Evolutionary conservation across 108 stramenopile genomes (phyloP).

Genomic region (Fragilaria radians): DNA sequence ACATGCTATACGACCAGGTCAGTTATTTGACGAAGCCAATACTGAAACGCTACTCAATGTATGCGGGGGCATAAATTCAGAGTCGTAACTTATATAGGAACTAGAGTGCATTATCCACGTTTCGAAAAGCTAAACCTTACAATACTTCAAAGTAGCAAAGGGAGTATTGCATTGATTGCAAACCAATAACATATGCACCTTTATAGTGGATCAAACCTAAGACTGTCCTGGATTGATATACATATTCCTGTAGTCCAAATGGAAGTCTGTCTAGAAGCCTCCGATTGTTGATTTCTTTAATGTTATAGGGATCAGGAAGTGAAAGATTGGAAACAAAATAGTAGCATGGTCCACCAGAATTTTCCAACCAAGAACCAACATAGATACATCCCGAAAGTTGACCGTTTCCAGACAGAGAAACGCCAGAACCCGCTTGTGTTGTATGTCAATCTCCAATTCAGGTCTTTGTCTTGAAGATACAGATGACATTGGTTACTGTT

Average conservation of each 20-base stretch:
- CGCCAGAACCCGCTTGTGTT: neutral
- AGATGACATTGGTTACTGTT: neutral
- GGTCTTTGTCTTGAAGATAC: neutral
- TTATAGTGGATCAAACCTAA: neutral
- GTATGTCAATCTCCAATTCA: neutral
- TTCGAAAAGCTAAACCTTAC: neutral
- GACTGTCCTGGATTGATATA: neutral
- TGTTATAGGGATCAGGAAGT: neutral
- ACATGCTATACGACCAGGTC: no score
- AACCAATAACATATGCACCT: neutral
- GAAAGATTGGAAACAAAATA: neutral
- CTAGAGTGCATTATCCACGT: neutral
- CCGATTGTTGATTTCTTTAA: neutral
- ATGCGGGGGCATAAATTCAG: no score
- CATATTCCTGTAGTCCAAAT: neutral
- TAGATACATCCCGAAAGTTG: neutral
- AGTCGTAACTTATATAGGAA: no score
- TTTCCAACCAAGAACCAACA: neutral
- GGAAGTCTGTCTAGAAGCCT: neutral
- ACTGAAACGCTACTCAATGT: no score
- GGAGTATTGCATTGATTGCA: no score
- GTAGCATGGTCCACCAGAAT: neutral
- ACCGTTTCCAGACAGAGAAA: neutral
- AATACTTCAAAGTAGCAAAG: no score
- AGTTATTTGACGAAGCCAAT: no score